These are phyloP conservation scores for Helotiales sp. DNA, from an alignment of 2,329 filamentous ascomycete species.

Conservation along the genomic window DNA sequence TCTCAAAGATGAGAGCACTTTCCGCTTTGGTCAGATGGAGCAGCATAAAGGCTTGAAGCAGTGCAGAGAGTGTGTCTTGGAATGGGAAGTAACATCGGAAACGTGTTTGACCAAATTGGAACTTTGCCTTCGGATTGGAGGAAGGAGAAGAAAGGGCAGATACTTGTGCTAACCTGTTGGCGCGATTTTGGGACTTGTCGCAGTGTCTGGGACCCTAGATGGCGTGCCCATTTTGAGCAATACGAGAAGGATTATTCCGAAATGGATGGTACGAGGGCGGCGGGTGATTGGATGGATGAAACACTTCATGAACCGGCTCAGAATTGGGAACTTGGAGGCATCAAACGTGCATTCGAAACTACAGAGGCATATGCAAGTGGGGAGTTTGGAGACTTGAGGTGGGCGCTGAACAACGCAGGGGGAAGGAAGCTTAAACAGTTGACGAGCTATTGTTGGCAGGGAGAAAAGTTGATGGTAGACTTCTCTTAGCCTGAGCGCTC, in stretches of 20 bases:
- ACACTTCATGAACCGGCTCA: neutral
- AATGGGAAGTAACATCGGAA: neutral
- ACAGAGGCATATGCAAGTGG: neutral
- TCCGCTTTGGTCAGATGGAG: neutral
- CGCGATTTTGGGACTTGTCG: constrained; percentile 12
- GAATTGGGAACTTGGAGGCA: constrained; percentile 3
- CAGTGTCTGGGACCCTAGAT: constrained; percentile 9
- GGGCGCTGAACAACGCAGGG: neutral
- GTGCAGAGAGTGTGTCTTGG: neutral
- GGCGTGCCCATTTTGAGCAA: constrained; percentile 3
- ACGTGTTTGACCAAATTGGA: neutral
- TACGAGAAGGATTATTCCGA: neutral
- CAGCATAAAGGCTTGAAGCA: neutral
- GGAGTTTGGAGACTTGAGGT: neutral
- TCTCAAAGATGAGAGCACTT: neutral
- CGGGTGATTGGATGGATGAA: neutral
- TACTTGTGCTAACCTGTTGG: constrained; percentile 4
- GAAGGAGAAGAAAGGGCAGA: neutral
- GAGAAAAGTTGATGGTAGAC: too few relatives aligned
- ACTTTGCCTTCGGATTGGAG: too few relatives aligned
- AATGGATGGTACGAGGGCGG: neutral
- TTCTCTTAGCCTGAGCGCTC: too few relatives aligned
- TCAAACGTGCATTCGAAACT: constrained; percentile 2
- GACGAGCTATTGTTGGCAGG: too few relatives aligned
- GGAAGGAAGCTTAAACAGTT: neutral